Percentiles rank a stretch among this genome's conserved stretches.
These are phyloP conservation scores for Dimocarpus longan DNA, from an alignment of 345 rosid genomes.

Conservation along the genomic window DNA sequence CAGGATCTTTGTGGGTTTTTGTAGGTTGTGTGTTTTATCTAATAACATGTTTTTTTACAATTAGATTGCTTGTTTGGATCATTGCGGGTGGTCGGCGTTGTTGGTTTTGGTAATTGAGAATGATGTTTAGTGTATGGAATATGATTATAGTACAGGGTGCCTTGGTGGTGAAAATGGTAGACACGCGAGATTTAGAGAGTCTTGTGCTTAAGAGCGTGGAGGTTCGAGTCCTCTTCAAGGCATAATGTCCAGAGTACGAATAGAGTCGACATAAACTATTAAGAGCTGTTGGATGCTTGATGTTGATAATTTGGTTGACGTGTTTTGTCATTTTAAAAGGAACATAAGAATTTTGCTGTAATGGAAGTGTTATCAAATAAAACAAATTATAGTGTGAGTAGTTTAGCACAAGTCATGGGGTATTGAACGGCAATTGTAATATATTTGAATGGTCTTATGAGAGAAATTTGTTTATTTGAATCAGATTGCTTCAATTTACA, in stretches of 20 bases:
- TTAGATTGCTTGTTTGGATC: neutral
- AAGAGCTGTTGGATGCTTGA: neutral
- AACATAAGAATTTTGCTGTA: neutral
- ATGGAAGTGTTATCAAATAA: neutral
- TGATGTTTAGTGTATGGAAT: neutral
- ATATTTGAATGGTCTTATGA: neutral
- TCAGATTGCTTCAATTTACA: neutral
- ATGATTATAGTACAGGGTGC: neutral
- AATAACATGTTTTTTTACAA: neutral
- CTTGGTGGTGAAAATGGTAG: constrained; percentile 4
- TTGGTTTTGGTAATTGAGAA: neutral
- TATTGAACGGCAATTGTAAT: neutral
- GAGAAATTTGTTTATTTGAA: neutral
- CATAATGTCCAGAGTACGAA: neutral
- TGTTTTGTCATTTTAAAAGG: neutral
- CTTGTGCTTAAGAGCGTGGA: neutral
- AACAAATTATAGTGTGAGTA: neutral
- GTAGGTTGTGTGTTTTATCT: neutral
- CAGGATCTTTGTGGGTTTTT: neutral
- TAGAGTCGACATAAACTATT: neutral
- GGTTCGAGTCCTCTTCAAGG: constrained; percentile 13
- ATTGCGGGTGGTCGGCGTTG: neutral
- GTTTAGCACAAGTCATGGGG: neutral
- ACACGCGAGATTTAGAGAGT: neutral
- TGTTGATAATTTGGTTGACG: neutral